Conservation (phyloP, 2,329 filamentous ascomycete species). For the Fonsecaea pedrosoi region DNA sequence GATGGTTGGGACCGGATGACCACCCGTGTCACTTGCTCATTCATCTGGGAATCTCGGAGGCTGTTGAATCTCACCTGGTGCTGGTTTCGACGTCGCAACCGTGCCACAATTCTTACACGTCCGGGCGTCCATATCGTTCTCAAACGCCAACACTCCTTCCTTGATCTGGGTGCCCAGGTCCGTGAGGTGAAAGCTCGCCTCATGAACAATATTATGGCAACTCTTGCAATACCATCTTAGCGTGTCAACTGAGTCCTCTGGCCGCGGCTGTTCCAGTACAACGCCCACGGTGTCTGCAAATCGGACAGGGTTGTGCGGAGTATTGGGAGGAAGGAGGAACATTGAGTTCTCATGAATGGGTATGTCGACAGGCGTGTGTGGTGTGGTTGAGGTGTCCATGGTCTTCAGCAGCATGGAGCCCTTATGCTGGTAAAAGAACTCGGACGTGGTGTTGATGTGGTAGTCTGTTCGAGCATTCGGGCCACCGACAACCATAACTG, state of each 20-base stretch:
- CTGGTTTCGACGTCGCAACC: constrained; percentile 65
- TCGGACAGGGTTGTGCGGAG: constrained; percentile 93
- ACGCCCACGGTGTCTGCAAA: constrained; percentile 94
- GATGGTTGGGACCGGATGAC: constrained; percentile 18
- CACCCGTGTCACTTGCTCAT: constrained; percentile 14
- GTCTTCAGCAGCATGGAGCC: constrained; percentile 94
- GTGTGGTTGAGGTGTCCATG: constrained; percentile 68
- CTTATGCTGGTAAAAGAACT: constrained; percentile 98
- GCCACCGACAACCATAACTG: constrained; percentile 90
- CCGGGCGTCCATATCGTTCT: constrained; percentile 70
- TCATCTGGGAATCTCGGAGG: constrained; percentile 47
- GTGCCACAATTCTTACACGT: constrained; percentile 78
- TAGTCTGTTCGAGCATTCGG: constrained; percentile 97
- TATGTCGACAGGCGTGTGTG: constrained; percentile 74
- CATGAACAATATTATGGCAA: constrained; percentile 78
- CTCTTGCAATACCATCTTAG: constrained; percentile 88
- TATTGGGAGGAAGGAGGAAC: constrained; percentile 91
- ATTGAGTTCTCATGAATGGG: constrained; percentile 91
- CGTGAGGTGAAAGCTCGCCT: constrained; percentile 85
- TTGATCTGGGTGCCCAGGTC: constrained; percentile 96
- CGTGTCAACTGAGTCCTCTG: constrained; percentile 71
- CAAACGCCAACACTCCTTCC: constrained; percentile 83
- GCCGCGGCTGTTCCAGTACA: constrained; percentile 85
- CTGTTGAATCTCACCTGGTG: constrained; percentile 52
- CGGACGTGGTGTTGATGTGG: constrained; percentile 94